Evolutionary conservation across 2,329 filamentous ascomycete genomes (phyloP), one percentile per base, ranked within the genome.

Genomic region (Sporothrix variecibatus): DNA sequence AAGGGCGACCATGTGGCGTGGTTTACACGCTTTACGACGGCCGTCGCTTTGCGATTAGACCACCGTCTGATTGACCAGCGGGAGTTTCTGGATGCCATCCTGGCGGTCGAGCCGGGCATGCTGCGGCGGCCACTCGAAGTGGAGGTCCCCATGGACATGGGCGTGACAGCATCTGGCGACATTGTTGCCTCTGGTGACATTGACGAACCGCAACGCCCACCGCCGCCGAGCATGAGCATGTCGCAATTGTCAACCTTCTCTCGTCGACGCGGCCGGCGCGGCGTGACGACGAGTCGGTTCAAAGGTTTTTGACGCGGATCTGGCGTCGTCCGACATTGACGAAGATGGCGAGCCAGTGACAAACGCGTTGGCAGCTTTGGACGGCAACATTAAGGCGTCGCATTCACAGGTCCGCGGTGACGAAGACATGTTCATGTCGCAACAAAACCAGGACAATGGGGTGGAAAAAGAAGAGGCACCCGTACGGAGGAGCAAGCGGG

Each of bases 41-140:
- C 90, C 8, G 88, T 97, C 20, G 93, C 94, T 1, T 81, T 91
- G 26, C 86, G 89, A 64, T 87, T 97, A 15, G 92, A 94, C 75
- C 94, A 97, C 80, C 90, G 94, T 3, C 91, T 94, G 2, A 91
- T 98, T 72, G 91, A 95, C 78, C 94, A 98, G 79, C 94, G 92
- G 74, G 95, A 98, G 78, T 97, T 99, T 76, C 86, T 99, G 1
- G 94, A 97, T 81, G 93, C 93, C 1, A 96, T 99, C 64, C 83
- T 98, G 38, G 90, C 86, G n/a, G 92, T 92, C 70, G 92, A 98
- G 82, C 89, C 94, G 7, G 89, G 88, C 75, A 87, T 88, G 60
- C 85, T 98, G 26, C 90, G 93, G 74, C 88, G 90, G 51, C 87
- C 91, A 6, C 86, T 97, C 2, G 87, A 92, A 76, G 83, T 88